These are phyloP conservation scores for Uromyces viciae-fabae DNA, from an alignment of 1,284 basidiomycete genomes.

Conservation along the genomic window DNA sequence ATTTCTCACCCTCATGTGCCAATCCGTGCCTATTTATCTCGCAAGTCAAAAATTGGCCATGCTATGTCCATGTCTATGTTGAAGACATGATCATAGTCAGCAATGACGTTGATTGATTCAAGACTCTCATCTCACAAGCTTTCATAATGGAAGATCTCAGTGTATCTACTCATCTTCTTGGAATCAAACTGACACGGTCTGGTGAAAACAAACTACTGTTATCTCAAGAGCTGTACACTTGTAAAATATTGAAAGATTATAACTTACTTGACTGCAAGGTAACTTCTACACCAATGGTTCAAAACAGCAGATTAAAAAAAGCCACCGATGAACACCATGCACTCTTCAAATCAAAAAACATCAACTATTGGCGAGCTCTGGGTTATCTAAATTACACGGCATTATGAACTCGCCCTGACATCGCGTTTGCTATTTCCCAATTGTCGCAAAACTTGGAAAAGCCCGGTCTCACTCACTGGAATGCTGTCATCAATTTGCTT, in stretches of 20 bases:
- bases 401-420: not conserved
- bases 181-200: not conserved
- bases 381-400: conserved; percentile 21
- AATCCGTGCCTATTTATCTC: conserved; percentile 11
- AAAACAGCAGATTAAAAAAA: not conserved
- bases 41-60: not conserved
- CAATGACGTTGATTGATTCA: not conserved
- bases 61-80: conserved; percentile 20
- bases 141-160: conserved; percentile 19
- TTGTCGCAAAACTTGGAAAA: conserved; percentile 1
- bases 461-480: conserved; percentile 19
- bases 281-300: not conserved
- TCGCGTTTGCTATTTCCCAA: not conserved
- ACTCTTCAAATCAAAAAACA: not conserved
- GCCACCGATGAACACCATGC: not conserved
- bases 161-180: not conserved
- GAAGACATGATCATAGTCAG: conserved; percentile 20
- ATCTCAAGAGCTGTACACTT: not conserved
- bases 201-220: not conserved
- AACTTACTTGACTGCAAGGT: not conserved
- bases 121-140: not conserved
- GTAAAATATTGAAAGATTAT: not conserved
- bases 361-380: conserved; percentile 11
- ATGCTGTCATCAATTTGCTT: not conserved
- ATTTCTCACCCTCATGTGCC: not conserved